Evolutionary conservation across 129 eudicot species (phyloP).

Genomic region (Sambucus nigra): DNA sequence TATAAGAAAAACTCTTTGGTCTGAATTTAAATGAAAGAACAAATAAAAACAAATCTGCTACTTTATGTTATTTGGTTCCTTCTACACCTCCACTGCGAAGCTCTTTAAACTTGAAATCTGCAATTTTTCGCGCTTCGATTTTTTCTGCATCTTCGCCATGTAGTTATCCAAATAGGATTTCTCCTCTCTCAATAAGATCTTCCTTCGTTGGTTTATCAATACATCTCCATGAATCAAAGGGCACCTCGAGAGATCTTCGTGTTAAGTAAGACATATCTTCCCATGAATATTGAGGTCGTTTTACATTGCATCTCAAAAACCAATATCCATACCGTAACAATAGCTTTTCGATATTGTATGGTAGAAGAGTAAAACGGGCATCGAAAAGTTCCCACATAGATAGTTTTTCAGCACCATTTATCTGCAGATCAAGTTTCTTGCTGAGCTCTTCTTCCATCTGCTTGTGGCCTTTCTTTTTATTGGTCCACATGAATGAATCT

Average conservation of each 20-base stretch:
- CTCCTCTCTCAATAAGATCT: slow-evolving; percentile 74
- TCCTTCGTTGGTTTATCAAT: slow-evolving; percentile 77
- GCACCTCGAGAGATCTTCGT: slow-evolving; percentile 63
- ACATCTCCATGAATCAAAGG: slow-evolving; percentile 59
- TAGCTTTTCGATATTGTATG: slow-evolving; percentile 80
- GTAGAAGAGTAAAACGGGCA: slow-evolving; percentile 72
- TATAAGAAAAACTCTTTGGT: background rate
- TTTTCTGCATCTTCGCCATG: slow-evolving; percentile 79
- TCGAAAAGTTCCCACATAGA: slow-evolving; percentile 81
- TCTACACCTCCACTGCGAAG: background rate
- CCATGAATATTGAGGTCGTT: slow-evolving; percentile 74
- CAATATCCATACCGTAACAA: slow-evolving; percentile 66
- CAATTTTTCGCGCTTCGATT: slow-evolving; percentile 90
- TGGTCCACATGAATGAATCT: too few species aligned
- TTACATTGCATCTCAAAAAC: slow-evolving; percentile 84
- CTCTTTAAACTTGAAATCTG: background rate
- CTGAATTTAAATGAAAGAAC: background rate
- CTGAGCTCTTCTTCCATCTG: slow-evolving; percentile 72
- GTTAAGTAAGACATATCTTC: slow-evolving; percentile 91
- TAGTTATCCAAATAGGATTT: slow-evolving; percentile 76
- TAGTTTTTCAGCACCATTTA: slow-evolving; percentile 96
- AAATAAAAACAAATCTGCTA: background rate
- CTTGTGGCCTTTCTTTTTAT: slow-evolving; percentile 71
- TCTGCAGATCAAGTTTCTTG: slow-evolving; percentile 93
- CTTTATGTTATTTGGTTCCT: background rate